phyloP scores from a whole-genome alignment of 495 filamentous ascomycete genomes.

The Aspergillus homomorphus region DNA sequence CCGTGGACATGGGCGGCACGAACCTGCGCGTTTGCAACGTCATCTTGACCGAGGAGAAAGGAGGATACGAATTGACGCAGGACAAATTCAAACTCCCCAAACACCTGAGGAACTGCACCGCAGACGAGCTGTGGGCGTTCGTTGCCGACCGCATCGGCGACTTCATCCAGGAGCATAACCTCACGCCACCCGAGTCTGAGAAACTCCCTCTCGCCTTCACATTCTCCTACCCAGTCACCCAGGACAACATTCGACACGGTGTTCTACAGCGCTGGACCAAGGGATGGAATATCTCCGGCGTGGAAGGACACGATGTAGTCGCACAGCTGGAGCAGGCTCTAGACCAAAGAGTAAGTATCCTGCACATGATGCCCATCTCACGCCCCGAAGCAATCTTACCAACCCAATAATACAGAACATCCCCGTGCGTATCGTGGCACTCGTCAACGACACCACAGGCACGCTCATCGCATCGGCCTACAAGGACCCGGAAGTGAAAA shows the following conservation, averaged over 20 bases:
- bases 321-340: constrained; percentile 82
- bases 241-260: constrained; percentile 84
- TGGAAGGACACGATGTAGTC: constrained; percentile 87
- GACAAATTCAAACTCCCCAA: constrained; percentile 89
- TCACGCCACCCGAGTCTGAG: constrained; percentile 41
- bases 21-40: constrained; percentile 93
- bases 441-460: constrained; percentile 95
- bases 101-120: constrained; percentile 76
- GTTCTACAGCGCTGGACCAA: constrained; percentile 95
- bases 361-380: no score
- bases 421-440: constrained; percentile 78
- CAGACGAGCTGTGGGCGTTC: constrained; percentile 86
- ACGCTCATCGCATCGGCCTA: constrained; percentile 91
- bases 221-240: constrained; percentile 90
- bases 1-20: constrained; percentile 93
- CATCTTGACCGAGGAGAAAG: constrained; percentile 70
- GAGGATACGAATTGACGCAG: constrained; percentile 89
- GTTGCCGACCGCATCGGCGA: constrained; percentile 83
- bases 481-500: constrained; percentile 75
- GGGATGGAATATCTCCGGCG: constrained; percentile 86
- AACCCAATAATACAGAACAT: constrained; percentile 53
- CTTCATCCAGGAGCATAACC: constrained; percentile 80
- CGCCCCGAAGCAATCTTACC: not conserved
- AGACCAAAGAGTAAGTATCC: constrained; percentile 56
- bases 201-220: constrained; percentile 81